Conservation (phyloP, 345 rosid species). For the Eucalyptus erythrocorys region DNA sequence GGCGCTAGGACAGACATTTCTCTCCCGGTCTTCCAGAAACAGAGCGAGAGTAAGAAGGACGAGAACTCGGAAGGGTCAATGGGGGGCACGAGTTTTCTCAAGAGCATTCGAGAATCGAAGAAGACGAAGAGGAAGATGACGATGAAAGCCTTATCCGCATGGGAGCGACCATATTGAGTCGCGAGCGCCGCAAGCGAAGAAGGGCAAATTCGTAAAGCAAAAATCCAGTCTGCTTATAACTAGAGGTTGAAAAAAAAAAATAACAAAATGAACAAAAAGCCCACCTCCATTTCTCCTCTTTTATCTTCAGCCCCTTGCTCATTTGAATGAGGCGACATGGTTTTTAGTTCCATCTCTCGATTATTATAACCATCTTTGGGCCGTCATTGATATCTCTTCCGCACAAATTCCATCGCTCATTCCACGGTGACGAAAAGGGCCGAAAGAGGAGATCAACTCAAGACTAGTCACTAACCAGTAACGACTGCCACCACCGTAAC, state of each 20-base stretch:
- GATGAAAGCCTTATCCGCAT: background rate
- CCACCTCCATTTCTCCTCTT: background rate
- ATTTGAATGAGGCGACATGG: background rate
- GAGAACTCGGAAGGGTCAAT: background rate
- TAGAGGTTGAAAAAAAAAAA: background rate
- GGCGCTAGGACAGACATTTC: conserved; percentile 45
- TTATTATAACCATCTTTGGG: background rate
- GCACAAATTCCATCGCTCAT: background rate
- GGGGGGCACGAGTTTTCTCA: background rate
- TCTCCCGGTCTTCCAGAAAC: background rate
- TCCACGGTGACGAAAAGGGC: background rate
- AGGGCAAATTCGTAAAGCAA: background rate
- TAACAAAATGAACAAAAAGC: background rate
- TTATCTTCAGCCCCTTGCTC: background rate
- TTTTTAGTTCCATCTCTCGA: background rate
- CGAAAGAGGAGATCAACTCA: too few relatives aligned
- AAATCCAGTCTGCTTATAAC: accelerated
- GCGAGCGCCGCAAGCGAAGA: background rate
- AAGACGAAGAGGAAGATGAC: background rate
- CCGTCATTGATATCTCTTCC: background rate
- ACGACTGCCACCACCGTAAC: too few relatives aligned
- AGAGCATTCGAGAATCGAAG: background rate
- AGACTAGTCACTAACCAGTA: background rate
- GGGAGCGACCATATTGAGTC: background rate
- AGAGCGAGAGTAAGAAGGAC: background rate